Base-by-base conservation (phyloP, 306 rosid genomes). In the Boehmeria nivea region DNA sequence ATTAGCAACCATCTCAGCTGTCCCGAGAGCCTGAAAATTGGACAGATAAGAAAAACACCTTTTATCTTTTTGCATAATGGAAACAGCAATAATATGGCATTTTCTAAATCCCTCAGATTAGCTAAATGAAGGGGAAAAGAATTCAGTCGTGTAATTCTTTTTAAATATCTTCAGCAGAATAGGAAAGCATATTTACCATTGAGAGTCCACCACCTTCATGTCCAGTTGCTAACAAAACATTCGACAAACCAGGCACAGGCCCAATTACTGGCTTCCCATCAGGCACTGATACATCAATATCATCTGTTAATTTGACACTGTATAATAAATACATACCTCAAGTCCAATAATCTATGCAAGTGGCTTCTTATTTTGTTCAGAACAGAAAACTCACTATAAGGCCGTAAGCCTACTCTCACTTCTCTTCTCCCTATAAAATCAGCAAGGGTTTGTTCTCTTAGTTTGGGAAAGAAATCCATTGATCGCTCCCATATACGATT, bases 181-280 rank as follows among this genome's bases (percentile, higher is more conserved):
- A 62, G 54, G 11, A 65, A 50, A 52, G 56, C 66, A 49, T 43
- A 63, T 74, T 40, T 72, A 90, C 97, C 97, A 82, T 34, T 11
- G 94, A 58, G 72, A 90, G 95, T 49, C 97, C 95, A 23, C 59
- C 64, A 36, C 95, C 97, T 86, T 90, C 95, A 74, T 90, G 97
- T 51, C 97, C 97, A 14, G 97, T 84, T 25, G 97, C 97, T 67
- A 90, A 77, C 76, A 74, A 84, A 66, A 90, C 63, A 62, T 82
- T 90, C 46, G 85, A 54, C 72, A 84, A 52, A 55, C 94, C 88
- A 73, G 94, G 90, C 60, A 86, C 83, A 37, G 76, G 83, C 31
- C 97, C 95, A 21, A 90, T 81, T 51, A 78, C 27, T 11, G 97
- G 97, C 83, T 84, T 90, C 74, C 95, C 95, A 80, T 84, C 94